Evolutionary conservation across 2,329 filamentous ascomycete genomes (phyloP).

Genomic region (Aspergillus sp.): DNA sequence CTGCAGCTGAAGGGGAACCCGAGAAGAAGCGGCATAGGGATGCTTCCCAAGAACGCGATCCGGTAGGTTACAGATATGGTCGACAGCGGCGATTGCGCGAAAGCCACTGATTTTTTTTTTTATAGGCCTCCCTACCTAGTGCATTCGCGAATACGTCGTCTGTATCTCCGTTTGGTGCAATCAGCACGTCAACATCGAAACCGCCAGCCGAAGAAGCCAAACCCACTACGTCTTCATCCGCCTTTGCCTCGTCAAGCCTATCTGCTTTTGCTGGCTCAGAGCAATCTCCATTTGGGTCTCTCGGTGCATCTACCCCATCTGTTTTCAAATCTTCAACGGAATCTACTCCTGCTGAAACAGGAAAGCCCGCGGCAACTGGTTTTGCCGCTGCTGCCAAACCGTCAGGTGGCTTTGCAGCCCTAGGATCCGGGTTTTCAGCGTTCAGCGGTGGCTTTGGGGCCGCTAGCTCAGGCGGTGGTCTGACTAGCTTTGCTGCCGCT

Average conservation of each 20-base stretch:
- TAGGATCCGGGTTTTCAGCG: slow-evolving; percentile 38
- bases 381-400: slow-evolving; percentile 32
- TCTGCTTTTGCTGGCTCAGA: slow-evolving; percentile 63
- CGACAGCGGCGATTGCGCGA: background rate
- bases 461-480: slow-evolving; percentile 45
- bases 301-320: slow-evolving; percentile 51
- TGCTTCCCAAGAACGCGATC: slow-evolving; percentile 38
- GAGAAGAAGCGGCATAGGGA: slow-evolving; percentile 48
- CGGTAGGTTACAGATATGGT: slow-evolving; percentile 19
- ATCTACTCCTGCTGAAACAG: slow-evolving; percentile 19
- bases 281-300: slow-evolving; percentile 63
- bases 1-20: slow-evolving; percentile 31
- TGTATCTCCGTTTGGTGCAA: slow-evolving; percentile 45
- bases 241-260: slow-evolving; percentile 69
- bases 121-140: slow-evolving; percentile 33
- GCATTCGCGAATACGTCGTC: slow-evolving; percentile 46
- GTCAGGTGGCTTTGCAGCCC: slow-evolving; percentile 40
- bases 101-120: background rate
- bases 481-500: slow-evolving; percentile 71
- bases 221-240: slow-evolving; percentile 54
- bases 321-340: slow-evolving; percentile 37
- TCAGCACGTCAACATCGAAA: slow-evolving; percentile 30
- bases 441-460: slow-evolving; percentile 51
- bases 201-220: slow-evolving; percentile 19
- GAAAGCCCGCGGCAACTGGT: slow-evolving; percentile 26